Percentiles rank a stretch among this genome's conserved stretches.
These are phyloP conservation scores for Geotrichum citri-aurantii DNA, from an alignment of 1,139 yeast species.

Conservation along the genomic window DNA sequence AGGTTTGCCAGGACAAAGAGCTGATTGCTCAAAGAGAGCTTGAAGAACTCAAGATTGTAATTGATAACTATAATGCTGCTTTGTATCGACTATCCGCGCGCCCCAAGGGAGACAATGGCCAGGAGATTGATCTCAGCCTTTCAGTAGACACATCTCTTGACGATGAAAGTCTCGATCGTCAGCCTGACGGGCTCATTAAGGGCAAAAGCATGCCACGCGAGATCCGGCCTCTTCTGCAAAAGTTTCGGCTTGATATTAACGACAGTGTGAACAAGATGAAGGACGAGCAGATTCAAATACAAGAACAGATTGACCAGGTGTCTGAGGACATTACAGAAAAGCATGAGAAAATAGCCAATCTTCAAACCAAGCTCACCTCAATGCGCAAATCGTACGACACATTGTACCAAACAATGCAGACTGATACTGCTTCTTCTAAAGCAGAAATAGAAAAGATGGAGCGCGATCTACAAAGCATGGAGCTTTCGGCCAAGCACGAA, in stretches of 20 bases:
- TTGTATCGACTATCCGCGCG: slow-evolving; percentile 44
- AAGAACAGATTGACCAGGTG: slow-evolving; percentile 53
- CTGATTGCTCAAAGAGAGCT: slow-evolving; percentile 44
- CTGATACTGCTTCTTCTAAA: slow-evolving; percentile 50
- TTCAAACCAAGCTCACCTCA: slow-evolving; percentile 53
- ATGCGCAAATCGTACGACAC: slow-evolving; percentile 54
- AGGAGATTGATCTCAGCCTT: slow-evolving; percentile 32
- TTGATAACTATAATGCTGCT: slow-evolving; percentile 52
- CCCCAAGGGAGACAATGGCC: slow-evolving; percentile 28
- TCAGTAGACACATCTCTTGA: slow-evolving; percentile 32
- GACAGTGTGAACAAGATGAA: slow-evolving; percentile 48
- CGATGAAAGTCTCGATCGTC: slow-evolving; percentile 40
- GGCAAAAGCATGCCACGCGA: slow-evolving; percentile 36
- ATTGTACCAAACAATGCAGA: slow-evolving; percentile 50
- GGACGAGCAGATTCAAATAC: slow-evolving; percentile 55
- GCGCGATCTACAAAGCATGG: slow-evolving; percentile 52
- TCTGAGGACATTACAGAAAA: slow-evolving; percentile 53
- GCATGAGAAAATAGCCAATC: slow-evolving; percentile 52
- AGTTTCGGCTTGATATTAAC: slow-evolving; percentile 46
- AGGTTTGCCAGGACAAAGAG: slow-evolving; percentile 44
- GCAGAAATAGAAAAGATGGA: slow-evolving; percentile 64
- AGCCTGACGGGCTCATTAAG: slow-evolving; percentile 38
- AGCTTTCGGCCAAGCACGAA: slow-evolving; percentile 50
- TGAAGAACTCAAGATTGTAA: slow-evolving; percentile 47
- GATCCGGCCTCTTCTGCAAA: slow-evolving; percentile 39